Evolutionary conservation across 345 rosid genomes (phyloP), one percentile per base, ranked within the genome.

Genomic region (Eutrema japonicum): DNA sequence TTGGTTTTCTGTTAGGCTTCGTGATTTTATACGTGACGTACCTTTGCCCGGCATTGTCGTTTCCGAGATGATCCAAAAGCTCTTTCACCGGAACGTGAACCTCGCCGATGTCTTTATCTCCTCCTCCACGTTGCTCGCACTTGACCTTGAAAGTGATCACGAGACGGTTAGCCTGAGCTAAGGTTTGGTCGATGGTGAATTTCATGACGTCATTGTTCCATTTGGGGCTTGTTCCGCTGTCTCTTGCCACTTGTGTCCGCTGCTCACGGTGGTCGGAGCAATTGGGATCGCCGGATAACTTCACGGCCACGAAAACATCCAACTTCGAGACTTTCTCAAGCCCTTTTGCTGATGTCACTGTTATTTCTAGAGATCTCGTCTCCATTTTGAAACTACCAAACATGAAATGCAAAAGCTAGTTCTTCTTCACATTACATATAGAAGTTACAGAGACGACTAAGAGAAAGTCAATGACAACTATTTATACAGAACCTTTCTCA

Each of bases 21-120:
- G 52, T 75, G 76, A 77, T 32, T 16, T 49, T 59, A 27, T 71
- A 77, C 0, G 80, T 64, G 50, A 71, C 68, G 41, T 77, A 77
- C 35, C 80, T 77, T 59, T 71, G 64, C 13, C 80, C 80, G 45
- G 57, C 27, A 8, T 77, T 77, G 4, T 77, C 77, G 43, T 65
- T 65, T 49, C 80, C 80, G 1, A 77, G 76, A 64, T 77, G 80
- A 64, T 70, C 80, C 41, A 65, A 26, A 50, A 77, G 80, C 36
- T 71, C 80, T 58, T 71, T 77, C 40, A 77, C 63, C 16, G 48
- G 72, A 30, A 77, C 76, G 9, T 77, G 76, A 41, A 64, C 63
- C 68, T 77, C 77, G 46, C 77, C 80, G 6, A 71, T 71, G 50
- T 77, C 80, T 58, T 58, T 49, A 36, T 77, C 76, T 40, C 45